phyloP scores from a whole-genome alignment of 306 rosid species.

The Heteromeles arbutifolia region DNA sequence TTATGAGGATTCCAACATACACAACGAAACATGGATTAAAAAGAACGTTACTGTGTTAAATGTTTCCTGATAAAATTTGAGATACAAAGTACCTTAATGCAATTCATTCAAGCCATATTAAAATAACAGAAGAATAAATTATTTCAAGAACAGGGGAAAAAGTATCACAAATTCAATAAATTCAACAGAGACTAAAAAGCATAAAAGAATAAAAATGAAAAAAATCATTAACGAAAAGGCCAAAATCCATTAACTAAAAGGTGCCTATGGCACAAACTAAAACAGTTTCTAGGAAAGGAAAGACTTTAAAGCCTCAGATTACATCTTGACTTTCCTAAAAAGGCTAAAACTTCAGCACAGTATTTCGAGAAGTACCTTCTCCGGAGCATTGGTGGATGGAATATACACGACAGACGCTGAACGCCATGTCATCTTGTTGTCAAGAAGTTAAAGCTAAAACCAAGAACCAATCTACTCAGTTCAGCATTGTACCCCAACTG shows the following conservation, averaged over 20 bases:
- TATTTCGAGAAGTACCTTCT: constrained; percentile 39
- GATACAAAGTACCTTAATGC: neutral
- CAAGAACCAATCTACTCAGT: constrained; percentile 44
- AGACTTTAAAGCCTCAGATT: constrained; percentile 45
- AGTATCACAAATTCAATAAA: constrained; percentile 19
- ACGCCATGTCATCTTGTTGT: constrained; percentile 28
- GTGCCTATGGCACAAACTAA: constrained; percentile 23
- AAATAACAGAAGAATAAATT: neutral
- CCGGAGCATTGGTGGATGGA: constrained; percentile 51
- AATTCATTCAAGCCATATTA: neutral
- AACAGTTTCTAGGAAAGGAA: constrained; percentile 24
- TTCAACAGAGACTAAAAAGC: constrained; percentile 14
- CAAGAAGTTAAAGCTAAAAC: constrained; percentile 44
- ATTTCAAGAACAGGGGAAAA: neutral
- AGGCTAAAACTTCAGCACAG: constrained; percentile 37
- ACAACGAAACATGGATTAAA: neutral
- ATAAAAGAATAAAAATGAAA: constrained; percentile 12
- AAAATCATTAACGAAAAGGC: constrained; percentile 25
- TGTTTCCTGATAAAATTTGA: neutral
- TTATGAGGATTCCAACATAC: neutral
- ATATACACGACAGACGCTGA: constrained; percentile 47
- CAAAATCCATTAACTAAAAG: constrained; percentile 26
- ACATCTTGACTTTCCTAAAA: constrained; percentile 43
- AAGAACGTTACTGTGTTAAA: neutral
- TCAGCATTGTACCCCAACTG: constrained; percentile 48